Base-by-base conservation (phyloP, 345 rosid species). In the Psidium guajava region DNA sequence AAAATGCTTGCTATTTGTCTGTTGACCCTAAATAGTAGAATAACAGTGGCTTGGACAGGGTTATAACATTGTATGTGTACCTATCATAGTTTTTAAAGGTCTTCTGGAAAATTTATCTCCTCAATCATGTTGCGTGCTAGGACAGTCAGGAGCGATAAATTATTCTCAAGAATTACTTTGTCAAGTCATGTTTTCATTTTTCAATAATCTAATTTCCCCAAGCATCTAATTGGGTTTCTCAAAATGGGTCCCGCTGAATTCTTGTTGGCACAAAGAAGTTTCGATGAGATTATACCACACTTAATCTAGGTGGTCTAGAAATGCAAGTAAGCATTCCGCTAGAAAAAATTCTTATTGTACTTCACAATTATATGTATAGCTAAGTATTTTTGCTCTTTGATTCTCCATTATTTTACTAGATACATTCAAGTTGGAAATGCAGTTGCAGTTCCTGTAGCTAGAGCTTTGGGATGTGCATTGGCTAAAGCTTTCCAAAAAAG, bases 371-470 rank as follows among this genome's bases (percentile, higher is more conserved):
- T 20, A 11, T 28, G 32, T 13, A n/a, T 73, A 25, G 27, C 36
- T 4, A 24, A 42, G 5, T 47, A 11, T 25, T 73, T 16, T 5
- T 28, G 47, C 49, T 85, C 80, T 49, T 86, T 40, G 54, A 14
- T 54, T 14, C 51, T 42, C 42, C 52, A 6, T 8, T 42, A 18
- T 51, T 51, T 22, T 84, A 81, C 77, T 47, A 95, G 98, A 86
- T 96, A 96, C 32, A 90, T 83, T n/a, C 99, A 93, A 90, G 96
- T 94, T 0, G 98, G 99, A 1, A 96, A 95, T 82, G 97, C 95
- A 0, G 96, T 94, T 2, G 97, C 99, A 0, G 94, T 93, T 25
- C 98, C 95, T 0, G 97, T 95, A 27, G 93, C 96, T 24, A 88
- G 91, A 25, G 98, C 98, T 2, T 85, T 95, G 6, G 97, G 96